A percentile compares a stretch with the other conserved stretches of the same genome.
These are phyloP conservation scores for Smittium culicis DNA, from an alignment of 371 early-diverging fungal species.

Conservation along the genomic window DNA sequence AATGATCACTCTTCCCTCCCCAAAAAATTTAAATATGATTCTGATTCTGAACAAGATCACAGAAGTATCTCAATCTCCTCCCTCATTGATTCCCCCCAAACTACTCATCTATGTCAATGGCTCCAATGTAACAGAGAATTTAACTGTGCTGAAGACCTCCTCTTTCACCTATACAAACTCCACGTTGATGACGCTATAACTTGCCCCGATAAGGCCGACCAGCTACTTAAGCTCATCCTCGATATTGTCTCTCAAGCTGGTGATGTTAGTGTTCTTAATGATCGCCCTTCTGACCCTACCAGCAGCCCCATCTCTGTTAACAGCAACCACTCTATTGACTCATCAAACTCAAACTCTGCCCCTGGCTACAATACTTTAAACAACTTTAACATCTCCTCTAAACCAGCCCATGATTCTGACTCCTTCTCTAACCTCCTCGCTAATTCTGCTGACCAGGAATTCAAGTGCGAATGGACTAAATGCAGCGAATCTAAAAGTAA, in stretches of 20 bases:
- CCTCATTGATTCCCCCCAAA: neutral
- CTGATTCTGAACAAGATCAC: too few species aligned
- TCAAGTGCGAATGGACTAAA: slow-evolving; percentile 60
- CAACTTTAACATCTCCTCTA: neutral
- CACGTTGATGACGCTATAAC: slow-evolving; percentile 40
- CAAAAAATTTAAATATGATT: too few species aligned
- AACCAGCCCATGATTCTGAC: slow-evolving; percentile 6
- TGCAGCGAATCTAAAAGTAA: slow-evolving; percentile 43
- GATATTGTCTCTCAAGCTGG: slow-evolving; percentile 6
- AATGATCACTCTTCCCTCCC: neutral
- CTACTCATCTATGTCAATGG: slow-evolving; percentile 51
- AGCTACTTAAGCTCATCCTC: neutral
- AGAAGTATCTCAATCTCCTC: neutral
- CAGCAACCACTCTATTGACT: neutral
- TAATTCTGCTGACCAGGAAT: slow-evolving; percentile 6
- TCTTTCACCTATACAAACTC: slow-evolving; percentile 62
- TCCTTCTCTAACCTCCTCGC: too few species aligned
- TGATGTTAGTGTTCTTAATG: slow-evolving; percentile 7
- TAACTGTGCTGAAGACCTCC: slow-evolving; percentile 49
- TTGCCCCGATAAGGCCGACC: neutral
- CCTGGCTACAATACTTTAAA: neutral
- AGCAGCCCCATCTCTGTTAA: neutral
- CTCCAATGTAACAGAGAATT: slow-evolving; percentile 64
- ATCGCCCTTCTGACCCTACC: neutral
- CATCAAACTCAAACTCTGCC: neutral